Evolutionary conservation across 2,329 filamentous ascomycete species (phyloP).

Genomic region (Eurotiales sp.): DNA sequence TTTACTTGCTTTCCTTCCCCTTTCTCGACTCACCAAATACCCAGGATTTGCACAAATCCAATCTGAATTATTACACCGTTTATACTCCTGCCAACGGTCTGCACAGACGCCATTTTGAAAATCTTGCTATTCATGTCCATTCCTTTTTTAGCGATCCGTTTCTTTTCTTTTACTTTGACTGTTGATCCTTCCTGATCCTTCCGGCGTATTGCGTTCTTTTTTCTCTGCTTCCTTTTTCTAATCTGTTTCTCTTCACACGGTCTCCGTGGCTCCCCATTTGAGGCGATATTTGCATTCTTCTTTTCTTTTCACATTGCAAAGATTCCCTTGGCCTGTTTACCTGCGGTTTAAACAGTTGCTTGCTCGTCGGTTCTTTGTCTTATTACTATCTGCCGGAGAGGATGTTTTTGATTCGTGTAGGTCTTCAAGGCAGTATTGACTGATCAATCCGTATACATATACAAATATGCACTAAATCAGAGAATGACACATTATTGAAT

Average conservation of each 20-base stretch:
- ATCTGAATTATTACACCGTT: constrained; percentile 5
- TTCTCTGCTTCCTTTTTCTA: background rate
- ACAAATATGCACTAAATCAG: too few species aligned
- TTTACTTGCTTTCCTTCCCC: background rate
- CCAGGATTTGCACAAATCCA: constrained; percentile 4
- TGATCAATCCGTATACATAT: background rate
- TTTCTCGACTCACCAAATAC: constrained; percentile 9
- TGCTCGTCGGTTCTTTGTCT: background rate
- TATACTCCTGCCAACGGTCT: constrained; percentile 1
- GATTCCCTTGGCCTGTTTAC: constrained; percentile 2
- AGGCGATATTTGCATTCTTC: constrained; percentile 3
- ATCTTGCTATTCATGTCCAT: constrained; percentile 11
- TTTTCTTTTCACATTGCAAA: background rate
- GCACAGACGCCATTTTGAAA: background rate
- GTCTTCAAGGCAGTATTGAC: background rate
- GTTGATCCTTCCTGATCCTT: constrained; percentile 1
- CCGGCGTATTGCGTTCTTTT: too few species aligned
- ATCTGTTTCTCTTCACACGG: background rate
- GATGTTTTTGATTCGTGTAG: too few species aligned
- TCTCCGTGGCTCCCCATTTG: background rate
- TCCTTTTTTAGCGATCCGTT: background rate
- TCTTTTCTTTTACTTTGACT: background rate
- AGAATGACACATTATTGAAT: too few species aligned
- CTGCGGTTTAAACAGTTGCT: background rate
- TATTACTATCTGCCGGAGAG: too few species aligned